Conservation (phyloP, 1,284 basidiomycete genomes). For the Ganoderma multipileum region DNA sequence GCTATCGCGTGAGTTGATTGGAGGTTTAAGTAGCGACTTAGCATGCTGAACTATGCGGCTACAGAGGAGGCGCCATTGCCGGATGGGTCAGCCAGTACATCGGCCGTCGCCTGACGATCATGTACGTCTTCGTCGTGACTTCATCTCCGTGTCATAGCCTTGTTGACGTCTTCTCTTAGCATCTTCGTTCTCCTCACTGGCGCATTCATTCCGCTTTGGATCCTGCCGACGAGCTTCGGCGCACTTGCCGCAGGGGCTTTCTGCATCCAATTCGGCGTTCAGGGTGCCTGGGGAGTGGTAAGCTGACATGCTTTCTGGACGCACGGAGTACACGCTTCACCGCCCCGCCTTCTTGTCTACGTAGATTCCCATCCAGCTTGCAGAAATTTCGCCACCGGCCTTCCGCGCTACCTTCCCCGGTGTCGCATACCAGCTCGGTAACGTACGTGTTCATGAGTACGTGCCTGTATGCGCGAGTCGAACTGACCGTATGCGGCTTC, state of each 20-base stretch:
- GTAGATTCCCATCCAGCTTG: constrained; percentile 85
- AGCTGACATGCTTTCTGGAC: constrained; percentile 15
- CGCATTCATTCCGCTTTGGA: constrained; percentile 85
- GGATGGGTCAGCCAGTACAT: constrained; percentile 86
- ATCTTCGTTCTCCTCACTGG: constrained; percentile 64
- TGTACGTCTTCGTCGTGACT: constrained; percentile 50
- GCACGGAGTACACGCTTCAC: background rate
- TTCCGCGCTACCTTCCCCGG: constrained; percentile 96
- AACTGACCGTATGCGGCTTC: constrained; percentile 14
- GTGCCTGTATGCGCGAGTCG: background rate
- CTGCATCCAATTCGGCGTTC: constrained; percentile 86
- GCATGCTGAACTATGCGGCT: constrained; percentile 32
- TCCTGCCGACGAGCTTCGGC: constrained; percentile 73
- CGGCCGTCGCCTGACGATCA: constrained; percentile 88
- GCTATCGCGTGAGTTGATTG: constrained; percentile 64
- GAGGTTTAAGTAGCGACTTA: background rate
- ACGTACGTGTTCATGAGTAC: constrained; percentile 45
- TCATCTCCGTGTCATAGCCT: constrained; percentile 1
- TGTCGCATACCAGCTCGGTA: constrained; percentile 88
- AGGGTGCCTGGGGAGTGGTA: constrained; percentile 84
- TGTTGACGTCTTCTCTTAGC: constrained; percentile 39
- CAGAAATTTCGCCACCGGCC: constrained; percentile 90
- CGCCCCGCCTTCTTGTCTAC: background rate
- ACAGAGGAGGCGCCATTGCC: constrained; percentile 77
- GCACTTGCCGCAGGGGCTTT: constrained; percentile 81